Evolutionary conservation across 306 rosid genomes (phyloP).

Genomic region (Astragalus membranaceus): DNA sequence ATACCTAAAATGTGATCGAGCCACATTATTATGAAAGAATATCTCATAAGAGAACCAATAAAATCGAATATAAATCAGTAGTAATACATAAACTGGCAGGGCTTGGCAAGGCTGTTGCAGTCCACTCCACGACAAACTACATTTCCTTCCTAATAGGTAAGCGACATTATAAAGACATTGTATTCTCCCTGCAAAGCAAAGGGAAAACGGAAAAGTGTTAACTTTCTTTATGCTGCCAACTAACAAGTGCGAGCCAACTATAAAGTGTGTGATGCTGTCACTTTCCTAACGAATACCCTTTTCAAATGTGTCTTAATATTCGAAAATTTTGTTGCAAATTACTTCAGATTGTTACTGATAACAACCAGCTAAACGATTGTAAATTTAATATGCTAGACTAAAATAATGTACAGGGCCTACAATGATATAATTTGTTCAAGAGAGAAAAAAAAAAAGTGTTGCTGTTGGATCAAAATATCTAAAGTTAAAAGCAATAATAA

Average conservation of each 20-base stretch:
- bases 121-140: slow-evolving; percentile 3
- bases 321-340: not conserved
- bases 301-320: not conserved
- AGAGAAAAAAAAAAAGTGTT: not conserved
- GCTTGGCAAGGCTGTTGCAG: not conserved
- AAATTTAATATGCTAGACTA: not conserved
- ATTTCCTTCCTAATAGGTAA: slow-evolving; percentile 16
- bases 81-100: not conserved
- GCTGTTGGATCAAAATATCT: not conserved
- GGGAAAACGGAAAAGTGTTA: slow-evolving; percentile 9
- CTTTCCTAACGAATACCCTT: slow-evolving; percentile 7
- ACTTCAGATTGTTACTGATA: not conserved
- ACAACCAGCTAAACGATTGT: not conserved
- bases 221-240: slow-evolving; percentile 29
- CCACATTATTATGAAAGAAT: slow-evolving; percentile 12
- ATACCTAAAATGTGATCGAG: not conserved
- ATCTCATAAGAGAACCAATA: slow-evolving; percentile 16
- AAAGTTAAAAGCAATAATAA: not conserved
- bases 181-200: slow-evolving; percentile 14
- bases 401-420: not conserved
- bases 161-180: not conserved
- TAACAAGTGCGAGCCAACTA: slow-evolving; percentile 20
- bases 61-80: slow-evolving; percentile 1
- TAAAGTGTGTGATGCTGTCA: slow-evolving; percentile 24
- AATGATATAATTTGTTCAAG: no score